Percentiles rank a stretch among this genome's conserved stretches.
These are phyloP conservation scores for Tephrocybe sp. DNA, from an alignment of 768 basidiomycete genomes.

Conservation along the genomic window DNA sequence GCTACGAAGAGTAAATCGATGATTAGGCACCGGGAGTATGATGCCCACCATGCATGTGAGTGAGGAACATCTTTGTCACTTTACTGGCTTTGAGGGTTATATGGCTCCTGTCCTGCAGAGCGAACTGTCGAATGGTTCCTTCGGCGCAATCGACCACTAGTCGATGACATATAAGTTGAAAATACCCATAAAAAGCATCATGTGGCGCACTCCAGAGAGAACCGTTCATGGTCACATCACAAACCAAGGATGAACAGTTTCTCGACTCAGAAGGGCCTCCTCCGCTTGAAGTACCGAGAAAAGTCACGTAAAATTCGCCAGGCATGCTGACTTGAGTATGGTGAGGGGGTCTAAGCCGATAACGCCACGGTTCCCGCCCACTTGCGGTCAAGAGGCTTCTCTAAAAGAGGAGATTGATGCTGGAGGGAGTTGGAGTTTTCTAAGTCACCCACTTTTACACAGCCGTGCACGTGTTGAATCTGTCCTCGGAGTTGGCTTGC, in stretches of 20 bases:
- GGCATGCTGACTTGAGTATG: constrained; percentile 25
- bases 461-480: constrained; percentile 7
- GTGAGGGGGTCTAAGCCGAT: background rate
- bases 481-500: background rate
- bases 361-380: background rate
- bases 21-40: background rate
- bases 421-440: background rate
- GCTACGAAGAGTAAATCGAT: constrained; percentile 37
- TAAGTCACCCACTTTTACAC: background rate
- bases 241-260: constrained; percentile 74
- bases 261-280: constrained; percentile 74
- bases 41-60: constrained; percentile 76
- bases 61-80: constrained; percentile 74
- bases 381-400: background rate
- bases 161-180: background rate
- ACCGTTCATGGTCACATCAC: constrained; percentile 53
- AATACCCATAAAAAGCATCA: background rate
- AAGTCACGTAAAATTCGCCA: constrained; percentile 56
- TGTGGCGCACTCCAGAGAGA: constrained; percentile 65
- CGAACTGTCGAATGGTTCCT: constrained; percentile 73
- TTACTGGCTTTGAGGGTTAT: constrained; percentile 40
- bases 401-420: background rate
- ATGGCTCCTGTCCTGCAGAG: constrained; percentile 43
- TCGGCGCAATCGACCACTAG: constrained; percentile 83
- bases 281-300: constrained; percentile 76